Percentiles rank a stretch among this genome's conserved stretches.
phyloP scores from a whole-genome alignment of 257 asterid genomes.

The Solanum chmielewskii region DNA sequence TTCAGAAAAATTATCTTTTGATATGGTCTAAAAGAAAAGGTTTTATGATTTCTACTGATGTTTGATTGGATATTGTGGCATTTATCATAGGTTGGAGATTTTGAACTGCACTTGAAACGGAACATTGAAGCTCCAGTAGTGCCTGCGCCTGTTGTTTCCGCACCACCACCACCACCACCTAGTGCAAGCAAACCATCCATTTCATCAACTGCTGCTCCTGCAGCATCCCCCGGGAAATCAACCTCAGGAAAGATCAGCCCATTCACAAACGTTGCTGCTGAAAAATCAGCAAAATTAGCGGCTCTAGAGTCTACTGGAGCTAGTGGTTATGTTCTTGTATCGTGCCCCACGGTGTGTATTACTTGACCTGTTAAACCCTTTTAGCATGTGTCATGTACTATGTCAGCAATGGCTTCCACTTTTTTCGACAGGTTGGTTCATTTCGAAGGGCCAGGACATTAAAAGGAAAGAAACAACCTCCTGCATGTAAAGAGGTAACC shows the following conservation, averaged over 20 bases:
- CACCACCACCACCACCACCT: constrained; percentile 32
- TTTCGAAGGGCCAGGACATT: constrained; percentile 50
- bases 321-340: constrained; percentile 45
- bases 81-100: constrained; percentile 53
- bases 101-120: constrained; percentile 66
- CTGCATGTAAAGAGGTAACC: constrained; percentile 68
- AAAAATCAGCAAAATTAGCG: constrained; percentile 60
- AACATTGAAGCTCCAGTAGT: constrained; percentile 33
- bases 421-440: constrained; percentile 52
- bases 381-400: background rate
- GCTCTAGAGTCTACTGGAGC: constrained; percentile 59
- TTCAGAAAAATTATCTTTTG: background rate
- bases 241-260: constrained; percentile 55
- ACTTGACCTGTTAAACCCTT: background rate
- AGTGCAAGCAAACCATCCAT: constrained; percentile 37
- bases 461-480: constrained; percentile 59
- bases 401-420: background rate
- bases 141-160: constrained; percentile 30
- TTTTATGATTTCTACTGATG: background rate
- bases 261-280: constrained; percentile 36
- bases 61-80: constrained; percentile 1
- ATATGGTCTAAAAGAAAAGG: background rate
- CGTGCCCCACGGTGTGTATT: constrained; percentile 54
- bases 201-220: constrained; percentile 26
- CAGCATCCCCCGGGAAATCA: constrained; percentile 44